These are phyloP conservation scores for Carex cristatella DNA, from an alignment of 176 grass and related monocot genomes.

Conservation along the genomic window DNA sequence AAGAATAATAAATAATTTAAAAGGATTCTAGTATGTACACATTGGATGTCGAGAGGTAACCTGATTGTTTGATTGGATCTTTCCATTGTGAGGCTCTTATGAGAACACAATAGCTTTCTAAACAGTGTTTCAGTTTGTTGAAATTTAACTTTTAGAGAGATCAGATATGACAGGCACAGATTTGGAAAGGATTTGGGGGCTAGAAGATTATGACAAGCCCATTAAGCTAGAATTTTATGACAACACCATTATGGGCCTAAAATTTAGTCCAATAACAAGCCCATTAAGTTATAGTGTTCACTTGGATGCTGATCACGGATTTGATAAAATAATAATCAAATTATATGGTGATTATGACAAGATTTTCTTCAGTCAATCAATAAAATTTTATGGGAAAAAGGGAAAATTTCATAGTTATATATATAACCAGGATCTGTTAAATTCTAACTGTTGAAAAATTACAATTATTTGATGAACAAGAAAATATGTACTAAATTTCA, in stretches of 20 bases:
- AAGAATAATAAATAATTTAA: neutral
- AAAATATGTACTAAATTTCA: too few relatives aligned
- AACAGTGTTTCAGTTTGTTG: slow-evolving; percentile 1
- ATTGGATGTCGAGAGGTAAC: slow-evolving; percentile 1
- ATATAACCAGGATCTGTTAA: too few relatives aligned
- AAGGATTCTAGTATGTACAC: slow-evolving; percentile 17
- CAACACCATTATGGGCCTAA: neutral
- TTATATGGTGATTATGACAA: neutral
- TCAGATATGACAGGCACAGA: neutral
- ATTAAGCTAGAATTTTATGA: neutral
- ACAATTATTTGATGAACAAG: too few relatives aligned
- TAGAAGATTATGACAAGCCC: neutral
- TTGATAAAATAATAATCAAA: neutral
- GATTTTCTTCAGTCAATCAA: neutral
- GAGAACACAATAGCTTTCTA: slow-evolving; percentile 6
- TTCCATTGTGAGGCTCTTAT: slow-evolving; percentile 19
- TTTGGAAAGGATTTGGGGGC: neutral
- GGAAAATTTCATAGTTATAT: neutral
- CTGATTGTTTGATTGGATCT: slow-evolving; percentile 16
- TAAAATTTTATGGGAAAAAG: neutral
- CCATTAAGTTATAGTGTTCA: neutral
- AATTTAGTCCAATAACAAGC: neutral
- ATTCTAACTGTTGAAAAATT: too few relatives aligned
- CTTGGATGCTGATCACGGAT: neutral
- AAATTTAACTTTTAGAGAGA: neutral